Evolutionary conservation across 768 basidiomycete species (phyloP), one percentile per base, ranked within the genome.

Genomic region (Collybia mongolica): DNA sequence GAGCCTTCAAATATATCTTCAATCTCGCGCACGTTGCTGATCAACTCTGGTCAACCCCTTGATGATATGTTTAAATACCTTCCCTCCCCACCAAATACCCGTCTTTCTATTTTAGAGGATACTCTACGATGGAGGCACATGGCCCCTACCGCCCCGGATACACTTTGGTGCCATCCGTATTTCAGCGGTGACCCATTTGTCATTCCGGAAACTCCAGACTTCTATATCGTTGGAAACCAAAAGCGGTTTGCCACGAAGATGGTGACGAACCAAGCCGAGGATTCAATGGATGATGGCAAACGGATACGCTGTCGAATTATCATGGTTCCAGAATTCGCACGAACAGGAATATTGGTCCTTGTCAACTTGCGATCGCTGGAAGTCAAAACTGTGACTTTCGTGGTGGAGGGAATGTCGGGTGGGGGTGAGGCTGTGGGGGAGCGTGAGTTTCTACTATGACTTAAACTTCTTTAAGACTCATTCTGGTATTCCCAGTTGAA

Each of bases 101-200:
- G 87, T 36, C 64, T 96, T 28, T 80, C 80, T 2, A 76, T 98
- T 52, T 80, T 91, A 8, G 80, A 84, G 60, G 75, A 86, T 37
- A 95, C 93, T 9, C 74, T 99, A 28, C 81, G 77, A 58, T 99
- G 96, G 97, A 75, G 94, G 51, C 96, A 98, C 71, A 83, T 97
- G 65, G 94, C 97, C n/a, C 97, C 97, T 3, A 98, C 97, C 6
- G 96, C 96, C 20, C 97, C 97, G 22, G 97, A 99, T 68, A 99
- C 97, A 1, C 77, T 99, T 3, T 98, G 94, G 94, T 98, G 97
- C 60, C 95, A 98, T 65, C 97, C 97, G 15, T 98, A 88, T 72
- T 82, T 88, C 44, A 75, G 81, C 23, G 72, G 74, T 15, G 97
- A 99, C 63, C 97, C 97, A 0, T 99, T 99, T 70, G 75, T 97